Evolutionary conservation across 306 rosid species (phyloP), one percentile per base, ranked within the genome.

Genomic region (Coriaria nepalensis): DNA sequence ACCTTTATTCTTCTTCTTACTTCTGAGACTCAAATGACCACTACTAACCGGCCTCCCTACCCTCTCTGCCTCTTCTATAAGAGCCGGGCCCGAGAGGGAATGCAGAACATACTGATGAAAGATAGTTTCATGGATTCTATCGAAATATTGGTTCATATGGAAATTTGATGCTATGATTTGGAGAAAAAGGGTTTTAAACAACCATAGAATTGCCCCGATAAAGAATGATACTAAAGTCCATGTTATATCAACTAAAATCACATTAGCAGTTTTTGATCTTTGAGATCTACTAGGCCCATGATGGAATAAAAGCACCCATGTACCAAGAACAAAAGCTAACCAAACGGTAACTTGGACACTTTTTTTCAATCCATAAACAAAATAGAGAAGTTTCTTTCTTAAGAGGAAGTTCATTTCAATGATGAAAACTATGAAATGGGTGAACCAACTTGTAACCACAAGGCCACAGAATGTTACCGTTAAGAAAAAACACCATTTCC

Each of bases 291-390:
- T 56, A 47, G 75, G 68, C 56, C 74, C 81, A 0, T 34, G 64
- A 47, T 79, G 71, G 52, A 92, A 79, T 32, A 85, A 53, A 36
- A 78, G 35, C 8, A 51, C 70, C 96, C 98, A 85, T 11, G 94
- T 60, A 46, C 71, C 72, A 52, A 85, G 94, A 64, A 82, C 71
- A 53, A 81, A 51, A 48, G 66, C 15, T 55, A 88, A 47, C 95
- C 96, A 81, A 68, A 85, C 62, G 62, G 77, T 79, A 53, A 77
- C 73, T 67, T 73, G 75, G 35, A 79, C 93, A 62, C 71, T 75
- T 73, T 73, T 75, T 76, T 85, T 85, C 72, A 92, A 56, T 8
- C 94, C 98, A 73, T 92, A 87, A 48, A 92, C 98, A 76, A 92
- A 92, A 70, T 85, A 82, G 13, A 92, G 56, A 38, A 85, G 94